Base-by-base conservation (phyloP, 164 flowering plant genomes). In the Magnolia officinalis region DNA sequence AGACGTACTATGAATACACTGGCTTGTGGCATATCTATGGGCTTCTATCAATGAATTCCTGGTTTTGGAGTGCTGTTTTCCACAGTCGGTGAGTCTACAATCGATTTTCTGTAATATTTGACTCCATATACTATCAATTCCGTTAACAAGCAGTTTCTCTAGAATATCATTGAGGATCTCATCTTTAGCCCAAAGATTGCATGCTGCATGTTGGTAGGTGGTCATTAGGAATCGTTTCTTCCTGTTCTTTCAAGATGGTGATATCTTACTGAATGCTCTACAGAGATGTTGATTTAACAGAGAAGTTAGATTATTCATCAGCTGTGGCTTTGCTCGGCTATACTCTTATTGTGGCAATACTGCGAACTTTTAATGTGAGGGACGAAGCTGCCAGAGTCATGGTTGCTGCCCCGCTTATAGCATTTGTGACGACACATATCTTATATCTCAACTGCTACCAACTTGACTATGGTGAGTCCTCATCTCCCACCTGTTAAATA, bases 41-140 rank as follows among this genome's bases (percentile, higher is more conserved):
- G 29, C 79, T 92, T 50, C 75, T 95, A 61, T 79, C 98, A 20
- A 92, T 95, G 98, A 93, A 93, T 75, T 86, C 91, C 63, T 91
- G 95, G 93, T 89, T 95, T 72, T 95, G 98, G 98, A 93, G 89
- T 87, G 88, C 94, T 80, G 89, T 91, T 75, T 93, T 88, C 78
- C 98, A 92, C 83, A 87, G 91, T 79, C 83, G 97, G 98, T 92
- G 81, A 86, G 91, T 67, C 64, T 9, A 3, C 61, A 13, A 55
- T 55, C 10, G 19, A 55, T 55, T 55, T 55, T 8, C 18, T 11
- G 0, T 16, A 55, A 11, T 55, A 55, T 55, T 11, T 11, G 10
- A 16, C 11, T 11, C 61, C 61, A 55, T 11, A 55, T 11, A 8
- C 61, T 16, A 55, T 37, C 45, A 37, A 4, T 37, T 0, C 45